A percentile compares a stretch with the other conserved stretches of the same genome.
These are phyloP conservation scores for Gymnopus androsaceus DNA, from an alignment of 1,284 basidiomycete genomes.

Conservation along the genomic window DNA sequence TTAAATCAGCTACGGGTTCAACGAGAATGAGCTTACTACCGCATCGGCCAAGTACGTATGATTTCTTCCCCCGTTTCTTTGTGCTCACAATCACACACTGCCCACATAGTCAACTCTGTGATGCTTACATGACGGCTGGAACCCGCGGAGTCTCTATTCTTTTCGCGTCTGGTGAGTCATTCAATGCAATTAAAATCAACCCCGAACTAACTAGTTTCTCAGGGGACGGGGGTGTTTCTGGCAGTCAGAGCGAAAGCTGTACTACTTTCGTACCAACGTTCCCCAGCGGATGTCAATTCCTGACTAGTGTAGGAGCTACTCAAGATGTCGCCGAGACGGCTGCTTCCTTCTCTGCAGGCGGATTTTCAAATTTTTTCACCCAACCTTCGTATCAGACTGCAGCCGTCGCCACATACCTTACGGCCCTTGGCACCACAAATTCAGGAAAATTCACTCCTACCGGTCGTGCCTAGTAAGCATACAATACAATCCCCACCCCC, in stretches of 20 bases:
- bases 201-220: not conserved
- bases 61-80: constrained; percentile 20
- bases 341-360: constrained; percentile 39
- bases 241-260: constrained; percentile 28
- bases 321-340: constrained; percentile 31
- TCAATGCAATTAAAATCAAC: not conserved
- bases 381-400: constrained; percentile 37
- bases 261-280: constrained; percentile 36
- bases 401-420: constrained; percentile 29
- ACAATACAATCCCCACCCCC: too few relatives aligned
- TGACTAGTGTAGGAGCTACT: constrained; percentile 31
- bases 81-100: not conserved
- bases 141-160: constrained; percentile 38
- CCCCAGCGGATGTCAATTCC: constrained; percentile 29
- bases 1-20: too few relatives aligned
- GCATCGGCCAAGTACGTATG: constrained; percentile 26
- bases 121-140: constrained; percentile 35
- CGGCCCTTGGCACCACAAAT: constrained; percentile 27
- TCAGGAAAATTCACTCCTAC: constrained; percentile 37
- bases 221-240: constrained; percentile 39
- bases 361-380: constrained; percentile 42
- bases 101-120: constrained; percentile 35
- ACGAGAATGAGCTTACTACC: constrained; percentile 28
- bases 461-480: constrained; percentile 45
- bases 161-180: constrained; percentile 34